phyloP scores from a whole-genome alignment of 345 rosid species.

The Pseudoturritis turrita region DNA sequence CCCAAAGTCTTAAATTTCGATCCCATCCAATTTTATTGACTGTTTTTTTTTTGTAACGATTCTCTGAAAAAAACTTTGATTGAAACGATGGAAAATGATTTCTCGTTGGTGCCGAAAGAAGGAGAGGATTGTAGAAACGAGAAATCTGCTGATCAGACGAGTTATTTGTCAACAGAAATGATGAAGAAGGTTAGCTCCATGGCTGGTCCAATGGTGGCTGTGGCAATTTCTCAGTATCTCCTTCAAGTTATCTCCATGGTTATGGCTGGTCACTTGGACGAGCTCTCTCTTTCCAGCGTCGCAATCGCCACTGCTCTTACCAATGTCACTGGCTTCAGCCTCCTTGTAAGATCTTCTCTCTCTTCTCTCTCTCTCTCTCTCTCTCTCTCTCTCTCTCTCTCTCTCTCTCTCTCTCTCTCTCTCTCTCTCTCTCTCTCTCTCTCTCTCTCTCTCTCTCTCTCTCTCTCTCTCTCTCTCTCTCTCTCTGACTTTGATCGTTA shows the following conservation, averaged over 20 bases:
- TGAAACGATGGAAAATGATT: constrained; percentile 10
- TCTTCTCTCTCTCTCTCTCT: neutral
- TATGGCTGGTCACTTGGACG: constrained; percentile 33
- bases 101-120: constrained; percentile 16
- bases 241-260: constrained; percentile 32
- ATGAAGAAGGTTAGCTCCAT: constrained; percentile 28
- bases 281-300: constrained; percentile 25
- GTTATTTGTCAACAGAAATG: constrained; percentile 9
- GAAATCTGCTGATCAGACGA: neutral
- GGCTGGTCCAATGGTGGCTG: constrained; percentile 38
- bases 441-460: neutral
- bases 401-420: neutral
- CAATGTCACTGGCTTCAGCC: constrained; percentile 34
- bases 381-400: neutral
- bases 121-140: neutral
- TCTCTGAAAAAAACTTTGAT: neutral
- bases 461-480: neutral
- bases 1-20: neutral
- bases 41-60: neutral
- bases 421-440: neutral
- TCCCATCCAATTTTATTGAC: neutral
- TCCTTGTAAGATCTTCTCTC: constrained; percentile 12
- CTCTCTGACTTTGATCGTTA: neutral
- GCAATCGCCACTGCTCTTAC: constrained; percentile 30
- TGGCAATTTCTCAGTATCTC: constrained; percentile 19